phyloP scores from a whole-genome alignment of 176 grass and related monocot genomes.

The Lolium perenne region DNA sequence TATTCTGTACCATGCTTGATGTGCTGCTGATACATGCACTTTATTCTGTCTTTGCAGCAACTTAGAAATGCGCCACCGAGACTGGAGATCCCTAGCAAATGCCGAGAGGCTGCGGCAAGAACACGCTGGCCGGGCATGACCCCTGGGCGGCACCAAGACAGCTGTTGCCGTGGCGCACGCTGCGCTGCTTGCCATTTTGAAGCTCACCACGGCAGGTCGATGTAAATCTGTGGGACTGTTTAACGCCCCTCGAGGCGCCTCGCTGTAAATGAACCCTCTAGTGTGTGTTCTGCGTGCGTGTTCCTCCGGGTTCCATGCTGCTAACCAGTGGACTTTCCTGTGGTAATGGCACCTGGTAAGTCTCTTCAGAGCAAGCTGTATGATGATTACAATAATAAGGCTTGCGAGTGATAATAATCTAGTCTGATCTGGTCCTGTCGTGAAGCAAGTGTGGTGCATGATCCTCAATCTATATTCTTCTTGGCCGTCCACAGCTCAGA shows the following conservation, averaged over 20 bases:
- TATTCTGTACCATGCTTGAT: neutral
- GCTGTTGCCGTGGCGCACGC: neutral
- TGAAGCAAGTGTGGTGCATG: neutral
- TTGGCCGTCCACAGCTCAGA: neutral
- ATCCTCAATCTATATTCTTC: neutral
- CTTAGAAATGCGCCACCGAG: slow-evolving; percentile 28
- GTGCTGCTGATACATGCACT: neutral
- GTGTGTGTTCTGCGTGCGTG: neutral
- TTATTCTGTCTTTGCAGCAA: slow-evolving; percentile 45
- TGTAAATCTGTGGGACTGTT: slow-evolving; percentile 44
- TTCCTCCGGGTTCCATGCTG: slow-evolving; percentile 37
- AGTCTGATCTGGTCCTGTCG: neutral
- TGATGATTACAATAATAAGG: slow-evolving; percentile 50
- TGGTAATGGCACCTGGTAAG: slow-evolving; percentile 36
- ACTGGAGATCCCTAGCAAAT: slow-evolving; percentile 38
- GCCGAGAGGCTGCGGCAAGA: slow-evolving; percentile 39
- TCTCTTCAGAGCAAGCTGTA: slow-evolving; percentile 40
- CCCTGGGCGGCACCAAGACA: neutral
- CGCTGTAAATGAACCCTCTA: slow-evolving; percentile 54
- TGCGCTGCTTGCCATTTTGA: slow-evolving; percentile 43
- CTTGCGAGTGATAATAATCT: slow-evolving; percentile 46
- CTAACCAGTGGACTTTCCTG: slow-evolving; percentile 46
- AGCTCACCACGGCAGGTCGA: slow-evolving; percentile 1
- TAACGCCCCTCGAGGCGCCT: slow-evolving; percentile 1
- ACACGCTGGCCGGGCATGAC: neutral